These are phyloP conservation scores for Sugiyamaella qingdaonensis DNA, from an alignment of 805 yeast species.

Conservation along the genomic window DNA sequence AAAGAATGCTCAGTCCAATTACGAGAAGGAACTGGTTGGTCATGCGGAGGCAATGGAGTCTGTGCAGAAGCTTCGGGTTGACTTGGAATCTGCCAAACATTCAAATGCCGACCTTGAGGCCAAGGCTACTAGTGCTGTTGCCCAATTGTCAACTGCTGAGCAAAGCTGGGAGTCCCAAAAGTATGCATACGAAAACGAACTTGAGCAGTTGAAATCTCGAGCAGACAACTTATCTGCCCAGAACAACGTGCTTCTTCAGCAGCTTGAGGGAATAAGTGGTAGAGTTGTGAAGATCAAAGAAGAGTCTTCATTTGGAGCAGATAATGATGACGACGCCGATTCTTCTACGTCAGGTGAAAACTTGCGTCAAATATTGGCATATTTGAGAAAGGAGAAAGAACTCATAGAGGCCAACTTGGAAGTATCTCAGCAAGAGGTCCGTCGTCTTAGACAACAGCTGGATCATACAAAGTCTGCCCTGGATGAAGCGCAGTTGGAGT, in stretches of 20 bases:
- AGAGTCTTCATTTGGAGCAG: slow-evolving; percentile 20
- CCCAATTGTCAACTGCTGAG: slow-evolving; percentile 36
- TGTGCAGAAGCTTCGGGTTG: slow-evolving; percentile 38
- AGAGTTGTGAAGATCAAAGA: slow-evolving; percentile 19
- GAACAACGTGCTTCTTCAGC: slow-evolving; percentile 62
- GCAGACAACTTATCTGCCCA: slow-evolving; percentile 60
- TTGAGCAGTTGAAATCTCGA: slow-evolving; percentile 43
- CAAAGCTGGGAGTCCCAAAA: slow-evolving; percentile 46
- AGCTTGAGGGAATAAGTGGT: slow-evolving; percentile 45
- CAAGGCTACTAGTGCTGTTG: slow-evolving; percentile 32
- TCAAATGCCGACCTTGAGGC: slow-evolving; percentile 26
- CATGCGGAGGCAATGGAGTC: slow-evolving; percentile 49
- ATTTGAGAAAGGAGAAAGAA: slow-evolving; percentile 72
- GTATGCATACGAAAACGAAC: slow-evolving; percentile 42
- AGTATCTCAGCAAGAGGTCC: slow-evolving; percentile 49
- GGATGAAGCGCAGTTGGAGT: slow-evolving; percentile 47
- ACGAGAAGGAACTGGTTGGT: slow-evolving; percentile 50
- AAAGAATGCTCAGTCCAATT: slow-evolving; percentile 48
- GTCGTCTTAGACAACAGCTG: slow-evolving; percentile 48
- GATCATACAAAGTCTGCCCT: slow-evolving; percentile 47
- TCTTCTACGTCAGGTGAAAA: slow-evolving; percentile 22
- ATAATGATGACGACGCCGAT: slow-evolving; percentile 3
- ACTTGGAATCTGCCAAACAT: slow-evolving; percentile 32
- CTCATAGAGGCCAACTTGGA: slow-evolving; percentile 57
- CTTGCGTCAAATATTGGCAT: slow-evolving; percentile 52